Percentiles rank a stretch among this genome's conserved stretches.
These are phyloP conservation scores for Ogataea polymorpha DNA, from an alignment of 805 yeast species.

Conservation along the genomic window DNA sequence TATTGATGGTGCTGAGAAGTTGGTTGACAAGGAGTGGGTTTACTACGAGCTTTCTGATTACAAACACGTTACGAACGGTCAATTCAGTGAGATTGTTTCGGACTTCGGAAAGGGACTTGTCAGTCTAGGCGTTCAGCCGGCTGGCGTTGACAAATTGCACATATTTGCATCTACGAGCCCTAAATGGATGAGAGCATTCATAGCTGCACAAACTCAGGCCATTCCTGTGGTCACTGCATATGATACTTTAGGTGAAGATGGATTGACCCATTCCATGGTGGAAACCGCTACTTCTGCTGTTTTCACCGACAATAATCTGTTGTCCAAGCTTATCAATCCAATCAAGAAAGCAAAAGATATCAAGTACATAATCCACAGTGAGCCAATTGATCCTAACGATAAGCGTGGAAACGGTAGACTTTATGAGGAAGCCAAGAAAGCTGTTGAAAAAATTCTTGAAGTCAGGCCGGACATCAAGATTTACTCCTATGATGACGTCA, in stretches of 20 bases:
- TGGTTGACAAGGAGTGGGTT: constrained; percentile 83
- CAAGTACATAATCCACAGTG: constrained; percentile 69
- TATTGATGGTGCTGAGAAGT: constrained; percentile 69
- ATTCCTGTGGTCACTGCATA: constrained; percentile 94
- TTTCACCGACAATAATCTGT: constrained; percentile 78
- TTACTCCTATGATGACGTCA: constrained; percentile 60
- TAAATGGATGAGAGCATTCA: constrained; percentile 85
- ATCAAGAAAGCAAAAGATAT: constrained; percentile 58
- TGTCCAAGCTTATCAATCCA: constrained; percentile 67
- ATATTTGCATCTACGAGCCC: constrained; percentile 85
- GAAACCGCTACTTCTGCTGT: constrained; percentile 79
- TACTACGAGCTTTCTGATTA: constrained; percentile 79
- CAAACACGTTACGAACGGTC: constrained; percentile 57
- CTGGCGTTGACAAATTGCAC: constrained; percentile 62
- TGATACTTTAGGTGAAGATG: constrained; percentile 88
- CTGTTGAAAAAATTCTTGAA: constrained; percentile 55
- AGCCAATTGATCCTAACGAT: constrained; percentile 57
- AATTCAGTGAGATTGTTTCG: constrained; percentile 49
- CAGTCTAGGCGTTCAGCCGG: constrained; percentile 66
- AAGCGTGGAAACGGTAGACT: constrained; percentile 60
- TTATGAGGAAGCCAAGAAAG: constrained; percentile 54
- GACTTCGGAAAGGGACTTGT: constrained; percentile 73
- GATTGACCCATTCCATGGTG: constrained; percentile 78
- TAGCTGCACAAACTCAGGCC: constrained; percentile 73
- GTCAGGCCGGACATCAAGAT: constrained; percentile 77